These are phyloP conservation scores for Lactifluus hygrophoroides DNA, from an alignment of 768 basidiomycete species.

Conservation along the genomic window DNA sequence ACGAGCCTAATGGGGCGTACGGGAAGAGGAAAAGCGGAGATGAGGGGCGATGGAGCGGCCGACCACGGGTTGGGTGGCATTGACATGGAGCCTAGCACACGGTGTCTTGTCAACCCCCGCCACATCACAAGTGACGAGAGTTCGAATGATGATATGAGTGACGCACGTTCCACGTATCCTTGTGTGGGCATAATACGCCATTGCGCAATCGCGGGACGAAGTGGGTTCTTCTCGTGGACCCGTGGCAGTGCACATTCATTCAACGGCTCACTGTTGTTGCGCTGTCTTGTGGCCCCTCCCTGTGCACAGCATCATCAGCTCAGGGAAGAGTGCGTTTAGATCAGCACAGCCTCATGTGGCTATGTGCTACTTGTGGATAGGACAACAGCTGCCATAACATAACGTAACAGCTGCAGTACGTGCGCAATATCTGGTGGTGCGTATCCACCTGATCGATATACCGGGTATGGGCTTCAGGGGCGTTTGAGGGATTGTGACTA, in stretches of 20 bases:
- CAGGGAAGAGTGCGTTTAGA: constrained; percentile 1
- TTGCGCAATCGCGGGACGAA: not conserved
- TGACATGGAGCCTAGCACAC: constrained; percentile 13
- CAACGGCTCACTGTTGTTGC: constrained; percentile 1
- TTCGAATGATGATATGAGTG: not conserved
- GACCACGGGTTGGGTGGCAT: constrained; percentile 7
- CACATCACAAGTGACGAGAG: constrained; percentile 15
- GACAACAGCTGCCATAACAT: no score
- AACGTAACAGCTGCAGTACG: not conserved
- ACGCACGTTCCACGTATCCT: constrained; percentile 1
- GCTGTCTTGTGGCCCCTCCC: constrained; percentile 1
- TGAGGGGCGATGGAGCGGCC: constrained; percentile 18
- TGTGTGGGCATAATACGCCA: not conserved
- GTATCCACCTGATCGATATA: constrained; percentile 12
- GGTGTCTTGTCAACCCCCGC: constrained; percentile 14
- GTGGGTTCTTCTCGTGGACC: not conserved
- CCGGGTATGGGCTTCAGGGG: constrained; percentile 9
- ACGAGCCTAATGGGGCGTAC: constrained; percentile 14
- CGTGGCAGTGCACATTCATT: constrained; percentile 9
- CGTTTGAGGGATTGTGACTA: not conserved
- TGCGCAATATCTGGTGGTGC: not conserved
- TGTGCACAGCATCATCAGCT: constrained; percentile 15
- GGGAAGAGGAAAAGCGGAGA: constrained; percentile 11
- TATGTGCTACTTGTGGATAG: constrained; percentile 1
- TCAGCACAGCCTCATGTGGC: constrained; percentile 15